Evolutionary conservation across 805 yeast species (phyloP).

Genomic region (Yarrowia divulgata): DNA sequence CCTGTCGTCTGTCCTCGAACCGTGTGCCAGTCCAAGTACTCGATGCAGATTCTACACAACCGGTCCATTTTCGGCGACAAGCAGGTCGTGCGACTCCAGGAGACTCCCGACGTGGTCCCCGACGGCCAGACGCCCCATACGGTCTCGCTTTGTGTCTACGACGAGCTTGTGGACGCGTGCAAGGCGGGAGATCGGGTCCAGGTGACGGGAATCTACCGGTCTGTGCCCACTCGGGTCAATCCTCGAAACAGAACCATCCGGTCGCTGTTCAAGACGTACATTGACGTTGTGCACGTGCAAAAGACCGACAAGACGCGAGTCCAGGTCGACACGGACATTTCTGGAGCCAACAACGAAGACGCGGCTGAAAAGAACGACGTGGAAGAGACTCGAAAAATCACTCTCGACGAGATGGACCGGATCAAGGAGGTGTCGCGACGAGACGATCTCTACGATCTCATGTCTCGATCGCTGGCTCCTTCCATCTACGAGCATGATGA

Average conservation of each 20-base stretch:
- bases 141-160: constrained; percentile 90
- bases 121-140: constrained; percentile 99
- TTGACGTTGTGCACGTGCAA: constrained; percentile 92
- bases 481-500: constrained; percentile 95
- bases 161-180: constrained; percentile 91
- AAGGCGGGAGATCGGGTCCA: constrained; percentile 97
- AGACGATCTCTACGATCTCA: constrained; percentile 80
- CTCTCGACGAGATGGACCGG: constrained; percentile 70
- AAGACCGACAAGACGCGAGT: constrained; percentile 83
- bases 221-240: constrained; percentile 88
- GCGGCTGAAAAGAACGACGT: constrained; percentile 66
- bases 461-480: constrained; percentile 95
- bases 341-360: constrained; percentile 49
- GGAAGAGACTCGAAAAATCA: constrained; percentile 73
- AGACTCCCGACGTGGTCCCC: constrained; percentile 94
- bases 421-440: constrained; percentile 70
- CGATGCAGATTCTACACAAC: constrained; percentile 91
- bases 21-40: constrained; percentile 78
- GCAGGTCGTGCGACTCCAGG: constrained; percentile 92
- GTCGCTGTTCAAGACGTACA: constrained; percentile 85
- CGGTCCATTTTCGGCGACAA: constrained; percentile 93
- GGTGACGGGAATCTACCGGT: constrained; percentile 93
- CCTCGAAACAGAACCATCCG: constrained; percentile 84
- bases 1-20: constrained; percentile 93
- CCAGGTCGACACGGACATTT: constrained; percentile 79